Evolutionary conservation across 2,329 filamentous ascomycete species (phyloP).

Genomic region (Ophiostoma sp.): DNA sequence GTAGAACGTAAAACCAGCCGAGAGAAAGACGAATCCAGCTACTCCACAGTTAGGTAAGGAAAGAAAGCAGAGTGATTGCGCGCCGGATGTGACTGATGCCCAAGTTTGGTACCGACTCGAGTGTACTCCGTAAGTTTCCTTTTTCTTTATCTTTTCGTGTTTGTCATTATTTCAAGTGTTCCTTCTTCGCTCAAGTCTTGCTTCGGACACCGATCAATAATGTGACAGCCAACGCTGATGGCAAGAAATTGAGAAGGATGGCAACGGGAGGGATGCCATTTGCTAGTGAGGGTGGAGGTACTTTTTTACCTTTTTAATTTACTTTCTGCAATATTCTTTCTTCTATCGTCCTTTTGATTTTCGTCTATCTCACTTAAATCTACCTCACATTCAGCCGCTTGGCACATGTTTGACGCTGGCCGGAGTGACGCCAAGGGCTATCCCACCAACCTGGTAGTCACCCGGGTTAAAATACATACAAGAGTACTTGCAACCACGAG

Average conservation of each 20-base stretch:
- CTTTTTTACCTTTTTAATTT: slow-evolving; percentile 6
- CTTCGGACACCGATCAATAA: not conserved
- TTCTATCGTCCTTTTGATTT: not conserved
- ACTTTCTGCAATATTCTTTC: not conserved
- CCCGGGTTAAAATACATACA: too few relatives aligned
- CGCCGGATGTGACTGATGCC: not conserved
- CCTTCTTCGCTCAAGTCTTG: not conserved
- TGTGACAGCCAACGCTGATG: not conserved
- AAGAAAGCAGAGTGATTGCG: not conserved
- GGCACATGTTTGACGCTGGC: not conserved
- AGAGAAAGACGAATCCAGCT: not conserved
- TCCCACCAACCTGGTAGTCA: not conserved
- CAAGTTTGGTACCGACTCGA: slow-evolving; percentile 5
- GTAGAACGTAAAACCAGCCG: not conserved
- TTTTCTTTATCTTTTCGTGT: not conserved
- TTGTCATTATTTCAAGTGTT: not conserved
- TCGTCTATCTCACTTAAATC: not conserved
- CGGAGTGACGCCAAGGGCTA: not conserved
- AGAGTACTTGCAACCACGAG: too few relatives aligned
- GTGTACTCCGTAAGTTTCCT: not conserved
- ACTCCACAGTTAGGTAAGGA: not conserved
- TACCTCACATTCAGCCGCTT: not conserved
- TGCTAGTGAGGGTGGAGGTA: not conserved
- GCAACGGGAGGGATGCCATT: not conserved
- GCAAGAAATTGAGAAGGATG: not conserved